phyloP scores from a whole-genome alignment of 257 asterid species.

The Pogostemon cablin region DNA sequence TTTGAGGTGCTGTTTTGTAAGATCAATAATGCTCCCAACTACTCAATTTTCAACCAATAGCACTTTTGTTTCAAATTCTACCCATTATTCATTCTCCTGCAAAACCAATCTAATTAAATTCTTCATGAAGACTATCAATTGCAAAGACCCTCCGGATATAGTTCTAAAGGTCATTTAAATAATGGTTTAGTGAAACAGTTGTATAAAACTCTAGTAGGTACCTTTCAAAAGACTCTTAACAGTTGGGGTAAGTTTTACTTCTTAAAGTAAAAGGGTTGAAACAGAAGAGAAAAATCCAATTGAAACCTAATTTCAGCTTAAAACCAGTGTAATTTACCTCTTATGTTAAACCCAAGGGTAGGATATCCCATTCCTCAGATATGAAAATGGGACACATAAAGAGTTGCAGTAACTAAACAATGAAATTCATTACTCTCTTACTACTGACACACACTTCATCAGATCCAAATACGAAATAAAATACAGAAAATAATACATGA shows the following conservation, averaged over 20 bases:
- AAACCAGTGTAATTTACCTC: too few species aligned
- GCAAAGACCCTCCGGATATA: background rate
- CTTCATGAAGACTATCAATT: background rate
- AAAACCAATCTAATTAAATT: background rate
- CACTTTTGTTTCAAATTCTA: background rate
- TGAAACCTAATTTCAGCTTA: too few species aligned
- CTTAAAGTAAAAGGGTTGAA: too few species aligned
- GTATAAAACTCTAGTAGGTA: too few species aligned
- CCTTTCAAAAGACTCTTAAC: too few species aligned
- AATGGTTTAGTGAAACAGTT: background rate
- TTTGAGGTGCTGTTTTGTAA: background rate
- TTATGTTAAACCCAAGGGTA: too few species aligned
- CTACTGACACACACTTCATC: background rate
- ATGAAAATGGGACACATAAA: too few species aligned
- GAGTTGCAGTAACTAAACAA: background rate
- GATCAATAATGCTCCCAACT: background rate
- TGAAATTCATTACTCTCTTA: background rate
- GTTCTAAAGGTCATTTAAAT: background rate
- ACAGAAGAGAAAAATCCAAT: too few species aligned
- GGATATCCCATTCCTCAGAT: too few species aligned
- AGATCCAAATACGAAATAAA: background rate
- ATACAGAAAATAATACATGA: constrained; percentile 2
- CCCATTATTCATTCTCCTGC: background rate
- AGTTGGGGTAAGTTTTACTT: too few species aligned
- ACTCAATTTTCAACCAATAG: background rate